A percentile compares a stretch with the other conserved stretches of the same genome.
These are phyloP conservation scores for Nannochloropsis salina DNA, from an alignment of 108 stramenopile genomes.

Conservation along the genomic window DNA sequence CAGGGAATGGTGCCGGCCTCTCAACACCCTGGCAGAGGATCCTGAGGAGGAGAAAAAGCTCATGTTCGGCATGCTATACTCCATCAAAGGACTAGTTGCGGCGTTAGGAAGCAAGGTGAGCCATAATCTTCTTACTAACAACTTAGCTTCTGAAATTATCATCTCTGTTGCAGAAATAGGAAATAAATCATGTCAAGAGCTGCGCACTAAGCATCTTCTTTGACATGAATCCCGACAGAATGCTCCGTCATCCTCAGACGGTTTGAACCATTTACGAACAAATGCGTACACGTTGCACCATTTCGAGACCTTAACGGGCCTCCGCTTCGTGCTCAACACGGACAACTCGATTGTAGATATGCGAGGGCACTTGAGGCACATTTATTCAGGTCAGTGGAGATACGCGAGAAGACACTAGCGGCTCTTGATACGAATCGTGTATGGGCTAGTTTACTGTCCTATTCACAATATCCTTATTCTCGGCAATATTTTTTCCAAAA, in stretches of 20 bases:
- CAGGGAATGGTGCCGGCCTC: conserved; percentile 49
- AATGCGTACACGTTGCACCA: conserved; percentile 45
- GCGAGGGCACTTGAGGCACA: conserved; percentile 29
- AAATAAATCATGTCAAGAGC: too few relatives aligned
- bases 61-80: conserved; percentile 54
- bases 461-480: neutral
- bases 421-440: neutral
- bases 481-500: neutral
- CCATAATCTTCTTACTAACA: neutral
- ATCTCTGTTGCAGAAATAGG: too few relatives aligned
- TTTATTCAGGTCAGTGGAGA: conserved; percentile 25
- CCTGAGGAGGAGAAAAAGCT: conserved; percentile 46
- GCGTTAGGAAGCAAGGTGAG: neutral
- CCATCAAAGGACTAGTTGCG: conserved; percentile 29
- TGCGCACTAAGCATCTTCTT: neutral
- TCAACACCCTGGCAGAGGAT: conserved; percentile 44
- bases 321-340: conserved; percentile 51
- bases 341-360: conserved; percentile 46
- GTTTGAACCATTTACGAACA: conserved; percentile 21
- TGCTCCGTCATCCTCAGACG: neutral
- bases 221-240: neutral
- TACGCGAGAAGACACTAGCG: neutral
- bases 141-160: too few relatives aligned
- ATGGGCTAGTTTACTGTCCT: neutral
- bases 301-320: conserved; percentile 46